Conservation (phyloP, 768 basidiomycete genomes). For the Coprinopsis sp. region DNA sequence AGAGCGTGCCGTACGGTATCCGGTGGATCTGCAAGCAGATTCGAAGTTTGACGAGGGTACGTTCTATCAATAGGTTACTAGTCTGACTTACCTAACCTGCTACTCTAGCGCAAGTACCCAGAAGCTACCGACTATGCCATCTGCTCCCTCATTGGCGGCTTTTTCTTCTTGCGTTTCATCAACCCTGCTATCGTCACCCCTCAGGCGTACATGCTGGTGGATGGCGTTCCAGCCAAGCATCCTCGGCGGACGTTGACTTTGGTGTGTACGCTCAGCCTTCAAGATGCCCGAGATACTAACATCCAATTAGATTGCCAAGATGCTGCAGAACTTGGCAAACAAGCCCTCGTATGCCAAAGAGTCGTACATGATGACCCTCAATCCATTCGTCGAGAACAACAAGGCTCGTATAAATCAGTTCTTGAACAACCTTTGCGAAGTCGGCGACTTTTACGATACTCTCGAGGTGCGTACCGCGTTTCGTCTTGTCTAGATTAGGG, state of each 20-base stretch:
- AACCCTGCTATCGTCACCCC: conserved; percentile 99
- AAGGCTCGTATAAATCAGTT: conserved; percentile 97
- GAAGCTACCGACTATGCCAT: conserved; percentile 98
- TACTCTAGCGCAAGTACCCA: conserved; percentile 87
- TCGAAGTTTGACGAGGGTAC: conserved; percentile 87
- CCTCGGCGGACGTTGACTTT: conserved; percentile 93
- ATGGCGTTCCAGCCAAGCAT: conserved; percentile 96
- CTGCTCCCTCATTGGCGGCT: conserved; percentile 97
- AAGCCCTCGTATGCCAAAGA: conserved; percentile 98
- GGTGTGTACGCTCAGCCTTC: conserved; percentile 34
- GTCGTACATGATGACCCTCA: conserved; percentile 96
- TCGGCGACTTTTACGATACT: conserved; percentile 98
- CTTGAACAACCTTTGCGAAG: conserved; percentile 94
- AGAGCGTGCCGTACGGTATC: conserved; percentile 98
- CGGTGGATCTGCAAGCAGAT: conserved; percentile 99
- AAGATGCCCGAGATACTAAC: background rate
- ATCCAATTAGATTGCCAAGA: conserved; percentile 84
- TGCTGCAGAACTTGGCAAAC: conserved; percentile 98
- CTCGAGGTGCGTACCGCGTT: conserved; percentile 75
- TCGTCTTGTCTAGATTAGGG: background rate
- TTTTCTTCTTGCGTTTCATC: conserved; percentile 99
- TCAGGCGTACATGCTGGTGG: conserved; percentile 99
- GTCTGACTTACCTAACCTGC: background rate
- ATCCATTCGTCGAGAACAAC: conserved; percentile 98
- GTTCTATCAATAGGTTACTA: conserved; percentile 19